Percentiles rank a stretch among this genome's conserved stretches.
These are phyloP conservation scores for Vitis labrusca DNA, from an alignment of 164 flowering plant genomes.

Conservation along the genomic window DNA sequence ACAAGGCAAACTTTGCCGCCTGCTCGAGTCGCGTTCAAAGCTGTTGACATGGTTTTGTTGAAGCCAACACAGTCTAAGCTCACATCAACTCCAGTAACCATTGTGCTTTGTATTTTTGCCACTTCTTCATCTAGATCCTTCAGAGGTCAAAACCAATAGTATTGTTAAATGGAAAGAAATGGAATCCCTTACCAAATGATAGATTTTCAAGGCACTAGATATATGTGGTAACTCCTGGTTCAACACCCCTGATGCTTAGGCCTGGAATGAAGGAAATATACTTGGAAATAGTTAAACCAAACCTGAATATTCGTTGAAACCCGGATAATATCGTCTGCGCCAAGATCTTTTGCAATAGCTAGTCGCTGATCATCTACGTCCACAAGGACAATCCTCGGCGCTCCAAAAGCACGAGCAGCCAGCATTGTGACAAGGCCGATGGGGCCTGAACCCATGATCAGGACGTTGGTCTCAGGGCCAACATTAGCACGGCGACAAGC, in stretches of 20 bases:
- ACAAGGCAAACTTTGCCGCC: constrained; percentile 78
- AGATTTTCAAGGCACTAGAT: too few species aligned
- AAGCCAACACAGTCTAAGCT: constrained; percentile 74
- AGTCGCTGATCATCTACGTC: constrained; percentile 69
- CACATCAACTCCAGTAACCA: constrained; percentile 54
- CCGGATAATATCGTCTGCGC: constrained; percentile 58
- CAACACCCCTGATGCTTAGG: too few species aligned
- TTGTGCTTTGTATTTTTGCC: constrained; percentile 38
- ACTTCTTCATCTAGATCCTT: constrained; percentile 60
- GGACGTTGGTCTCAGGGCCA: constrained; percentile 65
- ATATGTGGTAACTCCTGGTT: too few species aligned
- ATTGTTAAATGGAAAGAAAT: neutral
- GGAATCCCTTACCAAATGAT: too few species aligned
- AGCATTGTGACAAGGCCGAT: constrained; percentile 74
- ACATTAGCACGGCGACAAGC: constrained; percentile 71
- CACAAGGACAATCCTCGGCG: constrained; percentile 59
- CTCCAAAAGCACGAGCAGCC: constrained; percentile 83
- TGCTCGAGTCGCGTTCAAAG: constrained; percentile 54
- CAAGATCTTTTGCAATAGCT: constrained; percentile 68
- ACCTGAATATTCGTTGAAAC: constrained; percentile 66
- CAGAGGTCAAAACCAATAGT: neutral
- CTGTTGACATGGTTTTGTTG: constrained; percentile 71
- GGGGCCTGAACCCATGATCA: constrained; percentile 82
- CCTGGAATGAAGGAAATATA: too few species aligned
- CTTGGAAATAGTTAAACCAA: neutral